A percentile compares a stretch with the other conserved stretches of the same genome.
Evolutionary conservation across 805 yeast species (phyloP).

Genomic region (Babjeviella inositovora): DNA sequence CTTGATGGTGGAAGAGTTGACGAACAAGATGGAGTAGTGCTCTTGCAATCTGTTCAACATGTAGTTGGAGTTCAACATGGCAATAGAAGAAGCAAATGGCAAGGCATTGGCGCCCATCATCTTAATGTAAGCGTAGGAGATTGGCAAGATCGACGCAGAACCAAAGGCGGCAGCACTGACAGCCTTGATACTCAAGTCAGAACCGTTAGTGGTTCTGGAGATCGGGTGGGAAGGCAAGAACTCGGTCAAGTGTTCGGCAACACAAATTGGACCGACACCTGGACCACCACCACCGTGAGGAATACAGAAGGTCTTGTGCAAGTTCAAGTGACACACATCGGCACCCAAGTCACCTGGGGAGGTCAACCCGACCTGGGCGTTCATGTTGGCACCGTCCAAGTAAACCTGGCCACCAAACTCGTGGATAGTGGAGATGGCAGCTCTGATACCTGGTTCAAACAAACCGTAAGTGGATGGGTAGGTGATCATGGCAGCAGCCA

Average conservation of each 20-base stretch:
- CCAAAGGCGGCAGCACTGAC: constrained; percentile 94
- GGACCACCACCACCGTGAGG: constrained; percentile 99
- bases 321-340: constrained; percentile 92
- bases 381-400: constrained; percentile 98
- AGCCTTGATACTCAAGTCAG: constrained; percentile 40
- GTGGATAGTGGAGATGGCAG: constrained; percentile 80
- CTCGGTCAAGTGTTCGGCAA: constrained; percentile 60
- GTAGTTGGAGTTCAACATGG: constrained; percentile 91
- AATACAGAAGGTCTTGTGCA: constrained; percentile 94
- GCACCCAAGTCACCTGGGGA: constrained; percentile 97
- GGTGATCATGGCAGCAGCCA: constrained; percentile 92
- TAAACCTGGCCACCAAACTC: constrained; percentile 87
- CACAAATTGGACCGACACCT: constrained; percentile 97
- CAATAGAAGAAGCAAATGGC: constrained; percentile 76
- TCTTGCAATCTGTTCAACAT: constrained; percentile 69
- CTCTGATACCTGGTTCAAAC: constrained; percentile 80
- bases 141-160: constrained; percentile 84
- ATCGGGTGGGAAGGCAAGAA: constrained; percentile 72
- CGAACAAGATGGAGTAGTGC: constrained; percentile 63
- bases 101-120: constrained; percentile 79
- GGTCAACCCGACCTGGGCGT: constrained; percentile 95
- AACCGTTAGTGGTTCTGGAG: constrained; percentile 28
- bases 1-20: constrained; percentile 29
- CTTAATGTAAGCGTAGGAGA: constrained; percentile 89
- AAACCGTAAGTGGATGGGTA: constrained; percentile 96